Evolutionary conservation across 108 stramenopile species (phyloP), one percentile per base, ranked within the genome.

Genomic region (Craspedostauros australis): DNA sequence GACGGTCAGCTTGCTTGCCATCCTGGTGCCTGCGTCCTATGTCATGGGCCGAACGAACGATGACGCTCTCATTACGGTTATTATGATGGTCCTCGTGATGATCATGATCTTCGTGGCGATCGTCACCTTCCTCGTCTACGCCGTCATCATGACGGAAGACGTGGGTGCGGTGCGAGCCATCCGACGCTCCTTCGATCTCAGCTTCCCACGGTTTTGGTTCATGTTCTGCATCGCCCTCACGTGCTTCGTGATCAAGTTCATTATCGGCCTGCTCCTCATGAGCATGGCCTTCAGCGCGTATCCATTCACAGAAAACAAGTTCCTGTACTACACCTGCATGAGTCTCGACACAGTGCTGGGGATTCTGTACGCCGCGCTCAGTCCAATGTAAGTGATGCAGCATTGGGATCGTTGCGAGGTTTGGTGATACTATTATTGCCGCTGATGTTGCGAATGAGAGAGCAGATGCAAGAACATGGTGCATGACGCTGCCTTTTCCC

Each of bases 121-220:
- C 27, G 6, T 31, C 25, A 23, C 19, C 24, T 57, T 22, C 21
- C 56, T 37, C 21, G 23, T 30, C 56, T 44, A 57, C 24, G 43
- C 56, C 5, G 56, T 22, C 24, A 43, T 57, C 26, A 43, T 57
- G 56, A 44, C 46, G 24, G 56, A 57, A 43, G 46, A 57, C 5
- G 14, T 30, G 28, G 56, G 56, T 6, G 19, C 43, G n/a, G 7
- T 57, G 39, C 16, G 16, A 4, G 43, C 56, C n/a, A 15, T 57
- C 23, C 14, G 25, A n/a, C 42, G 56, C 44, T 57, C 56, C 19
- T 44, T 42, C 23, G 40, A 57, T 20, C 12, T 57, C 18, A 45
- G 29, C 7, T 11, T 16, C 19, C 43, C 23, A 32, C 56, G 37
- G 8, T 44, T 42, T 30, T 44, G 14, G 28, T 46, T 32, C 18